These are phyloP conservation scores for Colletotrichum cordylinicola DNA, from an alignment of 2,329 filamentous ascomycete species.

Conservation along the genomic window DNA sequence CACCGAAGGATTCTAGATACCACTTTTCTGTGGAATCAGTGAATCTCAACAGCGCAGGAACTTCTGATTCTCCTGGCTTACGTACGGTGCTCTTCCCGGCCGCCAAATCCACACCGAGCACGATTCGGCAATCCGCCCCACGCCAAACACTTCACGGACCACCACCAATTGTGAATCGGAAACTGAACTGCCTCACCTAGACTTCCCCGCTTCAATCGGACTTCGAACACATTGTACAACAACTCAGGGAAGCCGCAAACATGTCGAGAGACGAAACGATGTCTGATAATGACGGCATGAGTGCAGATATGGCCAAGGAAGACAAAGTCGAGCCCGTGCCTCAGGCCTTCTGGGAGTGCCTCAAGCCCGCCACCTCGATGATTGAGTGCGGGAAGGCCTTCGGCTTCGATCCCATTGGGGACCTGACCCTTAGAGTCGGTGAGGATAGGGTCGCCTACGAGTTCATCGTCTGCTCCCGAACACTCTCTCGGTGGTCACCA, in stretches of 20 bases:
- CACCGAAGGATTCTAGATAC: too few species aligned
- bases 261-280: not conserved
- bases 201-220: not conserved
- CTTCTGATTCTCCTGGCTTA: not conserved
- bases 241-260: not conserved
- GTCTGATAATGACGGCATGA: not conserved
- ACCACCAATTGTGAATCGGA: not conserved
- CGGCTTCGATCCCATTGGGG: not conserved
- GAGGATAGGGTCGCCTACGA: not conserved
- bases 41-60: not conserved
- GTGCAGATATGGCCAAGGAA: not conserved
- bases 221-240: not conserved
- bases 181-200: not conserved
- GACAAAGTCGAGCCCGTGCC: not conserved
- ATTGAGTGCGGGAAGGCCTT: not conserved
- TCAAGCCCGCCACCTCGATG: not conserved
- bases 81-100: not conserved
- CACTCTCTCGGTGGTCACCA: not conserved
- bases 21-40: too few species aligned
- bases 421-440: not conserved
- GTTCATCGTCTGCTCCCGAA: not conserved
- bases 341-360: not conserved
- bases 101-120: not conserved
- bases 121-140: not conserved
- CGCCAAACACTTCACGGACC: not conserved